phyloP scores from a whole-genome alignment of 257 asterid genomes.

The Buddleja alternifolia region DNA sequence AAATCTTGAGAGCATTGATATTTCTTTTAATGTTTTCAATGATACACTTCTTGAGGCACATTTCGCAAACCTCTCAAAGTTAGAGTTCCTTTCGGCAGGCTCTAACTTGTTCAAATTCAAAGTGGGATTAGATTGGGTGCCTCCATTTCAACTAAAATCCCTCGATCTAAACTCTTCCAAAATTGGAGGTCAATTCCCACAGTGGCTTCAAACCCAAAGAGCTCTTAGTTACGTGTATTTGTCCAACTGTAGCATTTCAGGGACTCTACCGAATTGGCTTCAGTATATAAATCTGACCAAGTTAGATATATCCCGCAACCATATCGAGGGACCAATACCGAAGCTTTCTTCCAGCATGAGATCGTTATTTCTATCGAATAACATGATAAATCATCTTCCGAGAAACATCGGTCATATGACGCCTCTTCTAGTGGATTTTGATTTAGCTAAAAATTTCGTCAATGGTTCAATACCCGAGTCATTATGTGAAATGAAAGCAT shows the following conservation, averaged over 20 bases:
- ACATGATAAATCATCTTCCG: background rate
- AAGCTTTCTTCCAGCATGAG: background rate
- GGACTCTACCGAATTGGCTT: slow-evolving; percentile 19
- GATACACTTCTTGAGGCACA: slow-evolving; percentile 17
- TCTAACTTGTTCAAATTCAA: background rate
- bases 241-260: slow-evolving; percentile 18
- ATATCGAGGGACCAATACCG: too few species aligned
- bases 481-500: slow-evolving; percentile 3
- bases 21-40: background rate
- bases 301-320: background rate
- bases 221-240: background rate
- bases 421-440: background rate
- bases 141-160: background rate
- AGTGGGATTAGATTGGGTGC: slow-evolving; percentile 5
- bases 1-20: background rate
- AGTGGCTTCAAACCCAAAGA: slow-evolving; percentile 24
- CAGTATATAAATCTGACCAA: background rate
- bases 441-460: background rate
- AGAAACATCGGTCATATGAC: background rate
- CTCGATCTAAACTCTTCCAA: background rate
- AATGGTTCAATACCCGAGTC: slow-evolving; percentile 1
- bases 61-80: slow-evolving; percentile 11
- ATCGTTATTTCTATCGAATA: background rate
- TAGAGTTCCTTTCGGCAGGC: background rate
- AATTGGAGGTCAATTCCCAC: slow-evolving; percentile 27